phyloP scores from a whole-genome alignment of 192 early-diverging fungal species.

The Phlyctochytrium bullatum region DNA sequence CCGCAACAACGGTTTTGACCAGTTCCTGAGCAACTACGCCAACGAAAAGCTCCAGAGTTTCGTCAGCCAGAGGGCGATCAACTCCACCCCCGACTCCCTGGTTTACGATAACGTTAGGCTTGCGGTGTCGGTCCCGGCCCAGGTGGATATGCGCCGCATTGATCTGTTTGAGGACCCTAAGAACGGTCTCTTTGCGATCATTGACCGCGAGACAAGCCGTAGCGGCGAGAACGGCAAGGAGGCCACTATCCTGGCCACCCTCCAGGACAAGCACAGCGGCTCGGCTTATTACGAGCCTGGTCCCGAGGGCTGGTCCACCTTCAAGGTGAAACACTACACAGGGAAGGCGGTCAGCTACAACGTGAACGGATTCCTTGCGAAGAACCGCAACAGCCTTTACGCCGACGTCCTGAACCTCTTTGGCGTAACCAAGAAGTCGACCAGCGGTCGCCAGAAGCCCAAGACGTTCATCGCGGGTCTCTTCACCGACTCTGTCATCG shows the following conservation, averaged over 20 bases:
- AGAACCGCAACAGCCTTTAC: constrained; percentile 75
- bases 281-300: constrained; percentile 26
- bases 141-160: constrained; percentile 53
- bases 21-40: constrained; percentile 76
- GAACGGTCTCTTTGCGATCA: constrained; percentile 71
- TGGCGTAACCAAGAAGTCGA: constrained; percentile 52
- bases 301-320: constrained; percentile 48
- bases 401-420: constrained; percentile 84
- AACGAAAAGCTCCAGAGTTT: constrained; percentile 86
- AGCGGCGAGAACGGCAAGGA: constrained; percentile 20
- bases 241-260: constrained; percentile 16
- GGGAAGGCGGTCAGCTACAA: constrained; percentile 66
- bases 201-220: constrained; percentile 58
- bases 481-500: constrained; percentile 69
- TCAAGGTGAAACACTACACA: constrained; percentile 81
- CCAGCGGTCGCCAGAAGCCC: constrained; percentile 57
- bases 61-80: constrained; percentile 68
- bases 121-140: constrained; percentile 7
- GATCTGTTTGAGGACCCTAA: constrained; percentile 67
- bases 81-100: constrained; percentile 61
- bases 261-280: constrained; percentile 20
- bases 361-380: constrained; percentile 65
- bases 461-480: constrained; percentile 75
- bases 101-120: constrained; percentile 50
- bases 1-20: constrained; percentile 61